phyloP scores from a whole-genome alignment of 495 filamentous ascomycete genomes.

The Penicillium fimorum region DNA sequence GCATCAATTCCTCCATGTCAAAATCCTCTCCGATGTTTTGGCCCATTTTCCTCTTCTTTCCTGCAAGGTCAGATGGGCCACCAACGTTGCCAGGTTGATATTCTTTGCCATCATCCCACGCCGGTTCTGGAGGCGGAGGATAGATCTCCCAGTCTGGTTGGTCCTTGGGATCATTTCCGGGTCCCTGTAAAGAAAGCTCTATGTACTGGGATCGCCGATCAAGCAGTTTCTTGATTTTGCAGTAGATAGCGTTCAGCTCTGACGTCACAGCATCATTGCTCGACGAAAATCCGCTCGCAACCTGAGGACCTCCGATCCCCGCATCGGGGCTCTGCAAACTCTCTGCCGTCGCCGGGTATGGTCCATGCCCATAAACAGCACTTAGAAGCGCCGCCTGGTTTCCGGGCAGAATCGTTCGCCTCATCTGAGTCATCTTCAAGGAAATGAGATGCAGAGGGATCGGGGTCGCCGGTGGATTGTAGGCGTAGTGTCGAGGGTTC shows the following conservation, averaged over 20 bases:
- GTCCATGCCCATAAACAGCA: constrained; percentile 49
- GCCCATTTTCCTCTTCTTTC: constrained; percentile 76
- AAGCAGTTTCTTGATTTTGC: constrained; percentile 78
- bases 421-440: constrained; percentile 32
- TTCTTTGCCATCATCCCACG: constrained; percentile 74
- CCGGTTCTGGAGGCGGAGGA: constrained; percentile 83
- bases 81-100: constrained; percentile 25
- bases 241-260: constrained; percentile 81
- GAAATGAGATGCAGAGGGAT: constrained; percentile 10
- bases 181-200: constrained; percentile 75
- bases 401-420: constrained; percentile 46
- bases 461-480: constrained; percentile 7
- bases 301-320: constrained; percentile 49
- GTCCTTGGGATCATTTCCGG: constrained; percentile 83
- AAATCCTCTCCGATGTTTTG: constrained; percentile 92
- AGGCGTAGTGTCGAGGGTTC: constrained; percentile 16
- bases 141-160: constrained; percentile 83
- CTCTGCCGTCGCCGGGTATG: constrained; percentile 41
- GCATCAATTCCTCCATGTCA: constrained; percentile 68
- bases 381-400: constrained; percentile 44
- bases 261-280: constrained; percentile 70
- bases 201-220: constrained; percentile 90
- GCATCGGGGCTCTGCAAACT: constrained; percentile 52
- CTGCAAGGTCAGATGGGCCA: constrained; percentile 22
- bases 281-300: constrained; percentile 46